Base-by-base conservation (phyloP, 805 yeast genomes). In the Clavispora santaluciae region DNA sequence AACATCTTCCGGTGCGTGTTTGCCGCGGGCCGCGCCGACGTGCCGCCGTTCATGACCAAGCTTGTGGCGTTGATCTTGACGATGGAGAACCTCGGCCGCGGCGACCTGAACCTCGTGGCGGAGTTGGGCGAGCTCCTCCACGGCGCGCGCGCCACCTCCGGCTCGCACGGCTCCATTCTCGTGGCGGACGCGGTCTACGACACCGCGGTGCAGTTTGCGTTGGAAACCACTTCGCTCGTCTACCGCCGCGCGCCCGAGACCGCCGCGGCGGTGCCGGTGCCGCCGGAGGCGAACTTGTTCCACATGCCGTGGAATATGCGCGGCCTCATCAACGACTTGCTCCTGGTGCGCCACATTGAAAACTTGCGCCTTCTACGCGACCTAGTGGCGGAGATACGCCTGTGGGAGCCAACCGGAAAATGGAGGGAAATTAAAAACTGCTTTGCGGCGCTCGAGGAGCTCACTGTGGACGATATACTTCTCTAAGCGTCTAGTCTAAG, bases 241-340 rank as follows among this genome's bases (percentile, higher is more conserved):
- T 30, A 37, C 35, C 36, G n/a, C 24, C 12, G 6, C 12, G 36
- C 17, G 35, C 21, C 13, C 15, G 39, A 23, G 22, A 20, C 6
- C 20, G 31, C 16, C 12, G 20, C n/a, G 31, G 20, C 31, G 31
- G 39, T 13, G 9, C 8, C 12, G 15, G 10, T 17, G 20, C 5
- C 23, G 21, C 13, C 36, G 23, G 52, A 48, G 29, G 39, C 40
- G 13, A 57, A 53, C 35, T 41, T 58, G 41, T 63, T 53, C 43
- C 53, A 55, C 29, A 35, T 69, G 17, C 72, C 75, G 3, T 68
- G 73, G 73, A 58, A 58, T 36, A 45, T 65, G 6, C 57, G 73
- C 20, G 64, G 65, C n/a, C 45, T 67, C 28, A 33, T 69, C 10
- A 57, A 68, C 28, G 70, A 68, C 37, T 50, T 69, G 29, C 42